phyloP scores from a whole-genome alignment of 2,329 filamentous ascomycete genomes.

The Coccinonectria pachysandricola region DNA sequence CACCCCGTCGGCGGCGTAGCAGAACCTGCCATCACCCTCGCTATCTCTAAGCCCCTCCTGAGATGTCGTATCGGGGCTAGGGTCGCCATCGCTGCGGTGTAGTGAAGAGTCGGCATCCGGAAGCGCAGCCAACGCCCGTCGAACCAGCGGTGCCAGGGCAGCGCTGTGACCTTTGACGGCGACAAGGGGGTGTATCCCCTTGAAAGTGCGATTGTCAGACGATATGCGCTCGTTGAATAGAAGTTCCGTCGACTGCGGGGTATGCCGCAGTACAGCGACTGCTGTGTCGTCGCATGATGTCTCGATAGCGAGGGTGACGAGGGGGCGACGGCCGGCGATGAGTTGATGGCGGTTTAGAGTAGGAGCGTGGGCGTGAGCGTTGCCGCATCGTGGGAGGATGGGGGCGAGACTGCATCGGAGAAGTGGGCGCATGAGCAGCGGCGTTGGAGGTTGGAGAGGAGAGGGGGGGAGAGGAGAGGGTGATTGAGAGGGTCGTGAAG shows the following conservation, averaged over 20 bases:
- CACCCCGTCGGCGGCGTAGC: slow-evolving; percentile 8
- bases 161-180: slow-evolving; percentile 68
- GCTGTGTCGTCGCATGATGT: slow-evolving; percentile 90
- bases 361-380: background rate
- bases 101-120: slow-evolving; percentile 15
- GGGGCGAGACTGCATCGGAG: background rate
- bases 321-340: slow-evolving; percentile 16
- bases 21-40: slow-evolving; percentile 3
- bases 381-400: background rate
- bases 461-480: slow-evolving; percentile 8
- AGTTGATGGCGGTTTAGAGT: background rate
- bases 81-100: background rate
- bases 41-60: slow-evolving; percentile 8
- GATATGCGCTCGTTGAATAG: slow-evolving; percentile 76
- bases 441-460: too few species aligned
- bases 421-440: too few species aligned
- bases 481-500: background rate
- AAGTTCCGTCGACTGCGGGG: slow-evolving; percentile 39
- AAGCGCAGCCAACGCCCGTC: slow-evolving; percentile 49
- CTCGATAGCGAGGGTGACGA: slow-evolving; percentile 63
- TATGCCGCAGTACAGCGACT: slow-evolving; percentile 66
- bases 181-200: slow-evolving; percentile 70
- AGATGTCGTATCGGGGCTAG: too few species aligned
- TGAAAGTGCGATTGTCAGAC: slow-evolving; percentile 62
- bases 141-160: slow-evolving; percentile 57